Evolutionary conservation across 2,329 filamentous ascomycete genomes (phyloP).

Genomic region (Sclerotinia sclerotiorum): DNA sequence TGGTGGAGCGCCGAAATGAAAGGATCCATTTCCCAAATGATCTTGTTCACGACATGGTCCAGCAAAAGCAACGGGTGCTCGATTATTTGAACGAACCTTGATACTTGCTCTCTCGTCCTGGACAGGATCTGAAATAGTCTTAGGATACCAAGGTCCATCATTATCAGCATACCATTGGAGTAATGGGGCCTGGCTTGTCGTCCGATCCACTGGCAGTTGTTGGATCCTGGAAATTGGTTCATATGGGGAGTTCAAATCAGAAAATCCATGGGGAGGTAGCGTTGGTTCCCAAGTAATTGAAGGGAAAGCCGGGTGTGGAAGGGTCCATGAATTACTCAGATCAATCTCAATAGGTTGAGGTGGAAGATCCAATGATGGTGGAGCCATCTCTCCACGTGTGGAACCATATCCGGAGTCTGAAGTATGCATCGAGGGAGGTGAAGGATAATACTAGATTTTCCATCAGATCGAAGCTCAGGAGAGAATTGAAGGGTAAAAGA

Average conservation of each 20-base stretch:
- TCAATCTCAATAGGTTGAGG: constrained; percentile 39
- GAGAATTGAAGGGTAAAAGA: constrained; percentile 5
- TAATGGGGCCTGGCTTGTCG: constrained; percentile 35
- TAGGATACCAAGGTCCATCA: constrained; percentile 49
- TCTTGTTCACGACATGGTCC: constrained; percentile 39
- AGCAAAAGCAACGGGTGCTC: constrained; percentile 30
- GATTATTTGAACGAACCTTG: constrained; percentile 33
- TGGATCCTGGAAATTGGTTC: constrained; percentile 30
- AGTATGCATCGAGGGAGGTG: constrained; percentile 30
- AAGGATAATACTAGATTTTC: constrained; percentile 32
- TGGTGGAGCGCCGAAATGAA: constrained; percentile 36
- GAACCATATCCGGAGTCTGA: constrained; percentile 32
- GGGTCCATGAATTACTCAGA: constrained; percentile 35
- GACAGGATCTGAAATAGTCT: constrained; percentile 36
- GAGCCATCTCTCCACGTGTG: constrained; percentile 34
- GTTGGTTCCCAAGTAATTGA: constrained; percentile 32
- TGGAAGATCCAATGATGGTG: constrained; percentile 34
- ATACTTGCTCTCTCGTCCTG: constrained; percentile 30
- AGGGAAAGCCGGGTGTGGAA: constrained; percentile 33
- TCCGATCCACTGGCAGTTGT: constrained; percentile 31
- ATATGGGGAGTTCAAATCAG: constrained; percentile 31
- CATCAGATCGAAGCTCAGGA: constrained; percentile 30
- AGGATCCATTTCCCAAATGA: constrained; percentile 35
- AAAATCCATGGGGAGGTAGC: constrained; percentile 28
- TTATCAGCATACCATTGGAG: constrained; percentile 43